A percentile compares a stretch with the other conserved stretches of the same genome.
Evolutionary conservation across 257 asterid genomes (phyloP).

Genomic region (Solanum pinnatisectum): DNA sequence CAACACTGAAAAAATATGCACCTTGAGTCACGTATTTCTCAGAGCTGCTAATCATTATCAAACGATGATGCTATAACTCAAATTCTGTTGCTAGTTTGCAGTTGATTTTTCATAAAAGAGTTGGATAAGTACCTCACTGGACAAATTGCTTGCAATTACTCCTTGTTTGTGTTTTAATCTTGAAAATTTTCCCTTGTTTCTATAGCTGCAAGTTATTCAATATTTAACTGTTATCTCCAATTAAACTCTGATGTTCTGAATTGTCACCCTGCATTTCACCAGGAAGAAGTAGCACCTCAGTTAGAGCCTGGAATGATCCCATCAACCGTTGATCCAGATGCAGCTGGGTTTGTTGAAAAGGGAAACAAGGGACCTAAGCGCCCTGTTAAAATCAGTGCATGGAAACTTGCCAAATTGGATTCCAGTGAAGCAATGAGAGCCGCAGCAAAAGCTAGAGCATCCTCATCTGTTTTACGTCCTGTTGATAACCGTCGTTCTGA

Average conservation of each 20-base stretch:
- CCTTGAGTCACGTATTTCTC: neutral
- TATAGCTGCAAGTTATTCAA: neutral
- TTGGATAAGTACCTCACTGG: neutral
- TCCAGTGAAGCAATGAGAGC: constrained; percentile 91
- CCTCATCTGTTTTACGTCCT: constrained; percentile 91
- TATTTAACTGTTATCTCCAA: neutral
- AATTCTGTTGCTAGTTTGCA: neutral
- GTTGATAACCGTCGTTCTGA: constrained; percentile 56
- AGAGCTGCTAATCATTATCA: neutral
- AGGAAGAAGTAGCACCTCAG: constrained; percentile 99
- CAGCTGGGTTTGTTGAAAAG: constrained; percentile 44
- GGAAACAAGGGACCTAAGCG: constrained; percentile 50
- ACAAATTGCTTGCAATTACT: neutral
- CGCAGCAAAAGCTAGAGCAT: constrained; percentile 95
- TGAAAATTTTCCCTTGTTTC: neutral
- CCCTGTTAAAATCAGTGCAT: constrained; percentile 80
- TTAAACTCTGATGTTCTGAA: neutral
- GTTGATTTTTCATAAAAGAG: neutral
- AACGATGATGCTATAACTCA: neutral
- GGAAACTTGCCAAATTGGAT: constrained; percentile 95
- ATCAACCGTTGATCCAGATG: constrained; percentile 95
- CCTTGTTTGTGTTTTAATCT: neutral
- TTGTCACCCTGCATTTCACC: constrained; percentile 12
- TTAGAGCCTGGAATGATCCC: constrained; percentile 92
- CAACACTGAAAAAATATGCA: neutral